Base-by-base conservation (phyloP, 768 basidiomycete species). In the Pleurotus tuber-regium region DNA sequence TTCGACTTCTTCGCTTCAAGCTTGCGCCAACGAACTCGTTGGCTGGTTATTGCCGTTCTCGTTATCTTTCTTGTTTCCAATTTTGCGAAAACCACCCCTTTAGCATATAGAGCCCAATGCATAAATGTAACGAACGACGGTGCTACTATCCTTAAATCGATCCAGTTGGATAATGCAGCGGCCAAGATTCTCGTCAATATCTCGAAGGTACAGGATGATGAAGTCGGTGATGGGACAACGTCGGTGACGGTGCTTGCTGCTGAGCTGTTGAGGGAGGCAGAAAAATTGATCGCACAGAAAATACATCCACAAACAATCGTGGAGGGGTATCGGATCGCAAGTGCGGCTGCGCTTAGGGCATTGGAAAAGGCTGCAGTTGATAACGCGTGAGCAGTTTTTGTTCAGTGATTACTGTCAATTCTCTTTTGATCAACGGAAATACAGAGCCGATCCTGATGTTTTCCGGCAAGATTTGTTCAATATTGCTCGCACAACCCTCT, bases 101-200 rank as follows among this genome's bases (percentile, higher is more conserved):
- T n/a, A n/a, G n/a, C n/a, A n/a, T n/a, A n/a, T n/a, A n/a, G n/a
- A n/a, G n/a, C n/a, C n/a, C n/a, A n/a, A n/a, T n/a, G n/a, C 18
- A 90, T 99, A 62, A 97, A 86, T 57, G 96, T 99, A 43, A 99
- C 97, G 9, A 99, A 99, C 70, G 97, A 99, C 67, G 97, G 97
- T 3, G 97, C 97, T 3, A 98, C 97, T 41, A 99, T 98, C 62
- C 82, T 99, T 52, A 98, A 98, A 68, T 86, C 91, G 42, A 98
- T 99, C 62, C 89, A 93, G 61, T 84, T 99, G 57, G 97, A 99
- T 71, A 98, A 99, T 66, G 92, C 97, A 4, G 96, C 96, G 2
- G 97, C 97, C 33, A 99, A 99, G 77, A 98, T 99, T 67, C 80
- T 99, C 50, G 97, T 99, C 61, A 98, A 99, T 70, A 98, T 99